These are phyloP conservation scores for Amylocystis lapponica DNA, from an alignment of 768 basidiomycete species.

Conservation along the genomic window DNA sequence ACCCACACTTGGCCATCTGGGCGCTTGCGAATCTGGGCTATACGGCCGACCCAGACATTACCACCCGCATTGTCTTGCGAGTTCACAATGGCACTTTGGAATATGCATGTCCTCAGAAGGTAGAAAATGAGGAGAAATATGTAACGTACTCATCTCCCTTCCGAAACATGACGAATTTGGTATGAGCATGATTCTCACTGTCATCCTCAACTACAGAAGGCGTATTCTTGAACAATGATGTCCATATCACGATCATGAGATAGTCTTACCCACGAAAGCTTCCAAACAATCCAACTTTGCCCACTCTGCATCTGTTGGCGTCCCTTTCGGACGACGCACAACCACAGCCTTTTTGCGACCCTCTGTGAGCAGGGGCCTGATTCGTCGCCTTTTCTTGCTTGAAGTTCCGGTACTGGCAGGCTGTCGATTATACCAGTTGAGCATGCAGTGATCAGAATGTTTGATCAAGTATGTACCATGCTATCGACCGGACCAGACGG, in stretches of 20 bases:
- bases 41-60: slow-evolving; percentile 11
- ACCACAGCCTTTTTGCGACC: too few relatives aligned
- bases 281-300: background rate
- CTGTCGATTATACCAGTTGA: too few relatives aligned
- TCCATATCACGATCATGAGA: background rate
- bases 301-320: background rate
- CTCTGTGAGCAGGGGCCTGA: too few relatives aligned
- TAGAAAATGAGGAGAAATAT: background rate
- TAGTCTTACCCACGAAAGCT: background rate
- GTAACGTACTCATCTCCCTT: slow-evolving; percentile 11
- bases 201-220: background rate
- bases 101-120: background rate
- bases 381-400: too few relatives aligned
- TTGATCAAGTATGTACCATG: too few relatives aligned
- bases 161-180: background rate
- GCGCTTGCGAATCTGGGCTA: slow-evolving; percentile 3
- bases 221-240: background rate
- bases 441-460: too few relatives aligned
- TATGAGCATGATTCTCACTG: background rate
- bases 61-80: slow-evolving; percentile 1
- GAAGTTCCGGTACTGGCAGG: too few relatives aligned
- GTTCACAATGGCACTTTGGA: slow-evolving; percentile 9
- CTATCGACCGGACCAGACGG: too few relatives aligned
- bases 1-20: slow-evolving; percentile 1
- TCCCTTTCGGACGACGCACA: too few relatives aligned